These are phyloP conservation scores for Omphalea diandra DNA, from an alignment of 441 rosid genomes.

Conservation along the genomic window DNA sequence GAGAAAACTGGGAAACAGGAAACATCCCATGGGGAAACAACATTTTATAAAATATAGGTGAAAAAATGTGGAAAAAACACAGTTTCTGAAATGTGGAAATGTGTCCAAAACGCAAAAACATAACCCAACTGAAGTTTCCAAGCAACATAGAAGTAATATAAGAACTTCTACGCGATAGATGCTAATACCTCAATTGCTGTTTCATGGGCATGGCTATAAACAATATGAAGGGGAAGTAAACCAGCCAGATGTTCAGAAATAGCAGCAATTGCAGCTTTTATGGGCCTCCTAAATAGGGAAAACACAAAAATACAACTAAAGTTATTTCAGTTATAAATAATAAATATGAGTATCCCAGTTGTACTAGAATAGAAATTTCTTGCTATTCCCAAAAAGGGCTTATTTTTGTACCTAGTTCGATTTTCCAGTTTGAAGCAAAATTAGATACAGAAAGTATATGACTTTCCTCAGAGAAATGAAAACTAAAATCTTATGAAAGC, in stretches of 20 bases:
- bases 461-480: neutral
- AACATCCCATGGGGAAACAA: too few relatives aligned
- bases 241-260: conserved; percentile 97
- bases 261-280: conserved; percentile 90
- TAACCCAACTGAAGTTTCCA: too few relatives aligned
- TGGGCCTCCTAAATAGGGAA: conserved; percentile 61
- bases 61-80: too few relatives aligned
- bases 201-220: conserved; percentile 96
- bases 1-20: too few relatives aligned
- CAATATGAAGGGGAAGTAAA: conserved; percentile 95
- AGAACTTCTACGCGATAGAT: conserved; percentile 10
- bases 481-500: conserved; percentile 1
- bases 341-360: neutral
- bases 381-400: neutral
- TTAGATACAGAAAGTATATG: too few relatives aligned
- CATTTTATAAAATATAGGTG: too few relatives aligned
- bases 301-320: conserved; percentile 11
- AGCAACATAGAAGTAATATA: neutral
- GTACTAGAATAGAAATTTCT: conserved; percentile 9
- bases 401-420: neutral
- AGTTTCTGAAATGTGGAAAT: too few relatives aligned
- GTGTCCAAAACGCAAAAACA: too few relatives aligned
- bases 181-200: conserved; percentile 85
- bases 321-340: neutral
- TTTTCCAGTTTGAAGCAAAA: neutral